A percentile compares a stretch with the other conserved stretches of the same genome.
Conservation (phyloP, 352 stramenopile genomes). For the Globisporangium camurandrum region DNA sequence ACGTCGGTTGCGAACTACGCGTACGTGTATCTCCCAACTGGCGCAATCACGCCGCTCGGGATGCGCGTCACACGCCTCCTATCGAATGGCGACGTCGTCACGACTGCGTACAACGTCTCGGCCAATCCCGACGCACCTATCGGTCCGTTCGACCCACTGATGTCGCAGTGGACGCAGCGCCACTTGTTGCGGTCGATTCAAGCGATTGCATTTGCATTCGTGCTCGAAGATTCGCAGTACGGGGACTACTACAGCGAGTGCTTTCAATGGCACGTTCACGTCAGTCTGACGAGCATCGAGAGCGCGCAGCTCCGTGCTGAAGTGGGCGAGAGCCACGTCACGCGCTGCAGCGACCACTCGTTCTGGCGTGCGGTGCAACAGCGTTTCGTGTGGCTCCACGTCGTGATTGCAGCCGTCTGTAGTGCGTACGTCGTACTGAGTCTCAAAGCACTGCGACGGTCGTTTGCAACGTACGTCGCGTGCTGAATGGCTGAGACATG, state of each 20-base stretch:
- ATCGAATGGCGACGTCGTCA: constrained; percentile 23
- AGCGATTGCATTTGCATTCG: constrained; percentile 39
- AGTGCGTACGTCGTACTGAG: constrained; percentile 62
- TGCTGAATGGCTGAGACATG: no score
- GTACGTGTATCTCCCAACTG: constrained; percentile 24
- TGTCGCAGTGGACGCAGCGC: constrained; percentile 26
- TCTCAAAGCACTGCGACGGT: constrained; percentile 42
- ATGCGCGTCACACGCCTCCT: constrained; percentile 30
- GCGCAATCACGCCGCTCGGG: constrained; percentile 25
- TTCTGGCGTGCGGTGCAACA: constrained; percentile 52
- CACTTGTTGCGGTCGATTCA: constrained; percentile 44
- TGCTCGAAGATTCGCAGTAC: constrained; percentile 62
- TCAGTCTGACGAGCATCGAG: constrained; percentile 41
- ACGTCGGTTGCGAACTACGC: constrained; percentile 78
- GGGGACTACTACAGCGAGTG: constrained; percentile 77
- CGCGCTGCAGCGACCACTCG: constrained; percentile 30
- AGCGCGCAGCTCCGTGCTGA: constrained; percentile 37
- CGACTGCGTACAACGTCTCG: constrained; percentile 37
- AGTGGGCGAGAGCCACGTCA: constrained; percentile 56
- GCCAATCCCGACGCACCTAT: constrained; percentile 18
- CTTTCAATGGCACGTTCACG: constrained; percentile 73
- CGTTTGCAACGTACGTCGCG: constrained; percentile 32
- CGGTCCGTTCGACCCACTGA: constrained; percentile 49
- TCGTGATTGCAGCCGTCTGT: constrained; percentile 37
- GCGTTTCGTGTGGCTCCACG: constrained; percentile 73